Conservation (phyloP, 1,284 basidiomycete genomes). For the Butyriboletus appendiculatus region DNA sequence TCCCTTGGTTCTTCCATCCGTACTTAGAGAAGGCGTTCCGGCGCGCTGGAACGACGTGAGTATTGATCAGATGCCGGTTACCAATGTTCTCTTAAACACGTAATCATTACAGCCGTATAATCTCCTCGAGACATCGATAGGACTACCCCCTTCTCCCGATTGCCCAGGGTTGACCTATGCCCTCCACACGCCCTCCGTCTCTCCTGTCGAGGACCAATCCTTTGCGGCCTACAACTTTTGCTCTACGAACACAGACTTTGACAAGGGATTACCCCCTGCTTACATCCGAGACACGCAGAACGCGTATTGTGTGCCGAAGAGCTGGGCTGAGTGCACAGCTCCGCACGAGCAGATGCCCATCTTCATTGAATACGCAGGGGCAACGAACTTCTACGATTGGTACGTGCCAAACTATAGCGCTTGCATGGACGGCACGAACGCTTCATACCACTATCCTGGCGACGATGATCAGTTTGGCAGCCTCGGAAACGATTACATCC, state of each 20-base stretch:
- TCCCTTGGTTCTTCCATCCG: constrained; percentile 33
- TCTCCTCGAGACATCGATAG: constrained; percentile 35
- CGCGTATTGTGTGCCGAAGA: constrained; percentile 25
- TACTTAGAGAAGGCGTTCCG: constrained; percentile 30
- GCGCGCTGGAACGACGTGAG: constrained; percentile 40
- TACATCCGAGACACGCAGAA: constrained; percentile 21
- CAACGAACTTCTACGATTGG: constrained; percentile 24
- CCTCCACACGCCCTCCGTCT: constrained; percentile 23
- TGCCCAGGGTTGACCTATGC: constrained; percentile 27
- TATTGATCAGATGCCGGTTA: constrained; percentile 14
- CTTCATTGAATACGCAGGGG: constrained; percentile 29
- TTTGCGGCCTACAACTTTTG: constrained; percentile 23
- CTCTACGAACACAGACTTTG: constrained; percentile 18
- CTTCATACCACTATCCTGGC: constrained; percentile 16
- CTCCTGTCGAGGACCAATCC: constrained; percentile 29
- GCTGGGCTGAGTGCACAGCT: constrained; percentile 27
- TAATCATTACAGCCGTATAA: constrained; percentile 35
- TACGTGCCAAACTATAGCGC: constrained; percentile 17
- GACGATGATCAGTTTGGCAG: constrained; percentile 9
- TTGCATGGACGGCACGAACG: constrained; percentile 6
- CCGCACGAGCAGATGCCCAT: constrained; percentile 27
- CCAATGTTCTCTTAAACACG: constrained; percentile 17
- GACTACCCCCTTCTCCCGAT: constrained; percentile 29
- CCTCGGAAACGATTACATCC: constrained; percentile 17
- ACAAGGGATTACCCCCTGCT: constrained; percentile 8